Evolutionary conservation across 139 green algal species (phyloP), one percentile per base, ranked within the genome.

Genomic region (Eudorina sp.): DNA sequence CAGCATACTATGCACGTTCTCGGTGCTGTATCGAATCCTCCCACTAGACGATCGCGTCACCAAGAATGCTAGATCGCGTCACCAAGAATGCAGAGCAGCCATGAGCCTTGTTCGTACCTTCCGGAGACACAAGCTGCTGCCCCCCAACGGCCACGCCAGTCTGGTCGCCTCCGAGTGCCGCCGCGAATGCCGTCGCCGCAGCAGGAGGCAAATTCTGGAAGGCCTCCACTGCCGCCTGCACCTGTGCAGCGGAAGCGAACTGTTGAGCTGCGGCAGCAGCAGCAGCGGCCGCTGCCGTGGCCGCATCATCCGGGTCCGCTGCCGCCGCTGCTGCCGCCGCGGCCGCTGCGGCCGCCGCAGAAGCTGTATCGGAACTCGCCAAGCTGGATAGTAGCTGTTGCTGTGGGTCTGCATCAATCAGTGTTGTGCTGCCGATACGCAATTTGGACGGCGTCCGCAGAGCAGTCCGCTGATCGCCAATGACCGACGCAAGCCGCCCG

Each of bases 371-470:
- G 0, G 60, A 60, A 0, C 60, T 46, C 1, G 80, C 48, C 1
- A 86, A 43, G 80, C 60, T 75, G 45, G 70, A 23, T 0, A 86
- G 60, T 41, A 86, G 40, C 45, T 76, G 60, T 43, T 86, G 74
- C 31, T 85, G 60, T 9, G 68, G 14, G 27, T 84, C 83, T 13
- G 55, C 27, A 36, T 84, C 77, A 0, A 41, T 62, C 19, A 76
- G 25, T 9, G 84, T 64, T 14, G 38, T 89, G 23, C 46, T 89
- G 16, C 78, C 88, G 29, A 92, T 92, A 62, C 90, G 84, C 46
- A 93, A 84, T 80, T 93, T 93, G 40, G 90, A 93, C 25, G 90
- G 90, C 14, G 72, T 85, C 66, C 89, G 85, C 36, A 45, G 53
- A 18, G 55, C 16, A 1, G 43, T 27, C 53, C 62, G 64, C 34